These are phyloP conservation scores for Parmelia sp. DNA, from an alignment of 495 filamentous ascomycete species.

Conservation along the genomic window DNA sequence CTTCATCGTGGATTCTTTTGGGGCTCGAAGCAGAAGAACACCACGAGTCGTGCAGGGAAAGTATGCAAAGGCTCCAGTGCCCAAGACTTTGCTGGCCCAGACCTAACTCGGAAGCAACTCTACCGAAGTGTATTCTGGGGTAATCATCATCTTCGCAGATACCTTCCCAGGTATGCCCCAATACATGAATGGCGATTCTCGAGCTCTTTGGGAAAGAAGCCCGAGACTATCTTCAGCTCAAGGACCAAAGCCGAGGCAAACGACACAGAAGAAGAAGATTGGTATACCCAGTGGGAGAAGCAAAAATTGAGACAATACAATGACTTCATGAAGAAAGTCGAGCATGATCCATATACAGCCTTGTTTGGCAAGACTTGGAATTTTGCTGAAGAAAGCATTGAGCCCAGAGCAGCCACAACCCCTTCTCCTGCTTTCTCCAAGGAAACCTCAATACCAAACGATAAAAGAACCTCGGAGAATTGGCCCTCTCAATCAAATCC, in stretches of 20 bases:
- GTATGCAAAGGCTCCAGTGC: conserved; percentile 19
- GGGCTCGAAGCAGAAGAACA: conserved; percentile 13
- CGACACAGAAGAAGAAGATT: conserved; percentile 14
- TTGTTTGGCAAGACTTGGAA: conserved; percentile 38
- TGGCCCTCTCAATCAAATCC: neutral
- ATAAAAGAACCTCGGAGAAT: conserved; percentile 1
- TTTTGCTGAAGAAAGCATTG: neutral
- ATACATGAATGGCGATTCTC: conserved; percentile 16
- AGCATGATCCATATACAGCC: conserved; percentile 38
- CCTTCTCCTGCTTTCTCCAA: neutral
- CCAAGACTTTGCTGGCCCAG: neutral
- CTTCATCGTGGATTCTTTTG: conserved; percentile 17
- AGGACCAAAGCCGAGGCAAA: conserved; percentile 5
- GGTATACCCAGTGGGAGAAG: conserved; percentile 20
- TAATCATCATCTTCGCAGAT: conserved; percentile 6
- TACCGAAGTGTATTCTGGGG: conserved; percentile 13
- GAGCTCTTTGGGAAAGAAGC: conserved; percentile 20
- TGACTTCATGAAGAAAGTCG: conserved; percentile 34
- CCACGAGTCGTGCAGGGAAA: conserved; percentile 2
- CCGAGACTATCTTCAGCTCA: neutral
- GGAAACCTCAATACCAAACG: neutral
- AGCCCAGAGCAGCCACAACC: neutral
- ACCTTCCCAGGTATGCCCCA: conserved; percentile 12
- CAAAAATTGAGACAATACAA: conserved; percentile 20
- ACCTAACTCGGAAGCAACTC: conserved; percentile 9